phyloP scores from a whole-genome alignment of 768 basidiomycete genomes.

The Chalciporus chontae region DNA sequence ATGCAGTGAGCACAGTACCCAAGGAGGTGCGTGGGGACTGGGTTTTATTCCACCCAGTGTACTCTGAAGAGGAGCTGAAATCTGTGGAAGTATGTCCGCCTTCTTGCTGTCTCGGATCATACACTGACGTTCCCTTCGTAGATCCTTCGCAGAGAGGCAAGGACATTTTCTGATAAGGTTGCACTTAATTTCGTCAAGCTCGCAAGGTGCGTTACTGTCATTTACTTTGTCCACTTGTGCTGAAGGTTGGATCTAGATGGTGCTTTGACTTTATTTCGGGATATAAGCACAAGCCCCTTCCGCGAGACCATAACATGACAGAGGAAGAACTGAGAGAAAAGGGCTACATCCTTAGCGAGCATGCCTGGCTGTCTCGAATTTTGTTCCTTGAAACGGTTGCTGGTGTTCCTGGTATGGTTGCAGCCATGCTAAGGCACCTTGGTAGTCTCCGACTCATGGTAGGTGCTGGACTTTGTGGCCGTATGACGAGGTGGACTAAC shows the following conservation, averaged over 20 bases:
- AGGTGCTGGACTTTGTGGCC: slow-evolving; percentile 18
- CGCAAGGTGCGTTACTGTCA: slow-evolving; percentile 35
- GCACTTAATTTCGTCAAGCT: slow-evolving; percentile 62
- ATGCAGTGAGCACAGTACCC: slow-evolving; percentile 52
- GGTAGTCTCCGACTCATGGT: slow-evolving; percentile 87
- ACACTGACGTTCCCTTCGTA: slow-evolving; percentile 23
- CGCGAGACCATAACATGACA: slow-evolving; percentile 59
- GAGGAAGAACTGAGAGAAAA: slow-evolving; percentile 69
- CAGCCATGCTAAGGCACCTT: slow-evolving; percentile 82
- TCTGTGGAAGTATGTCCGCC: slow-evolving; percentile 56
- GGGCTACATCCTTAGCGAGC: slow-evolving; percentile 70
- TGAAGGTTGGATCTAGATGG: slow-evolving; percentile 35
- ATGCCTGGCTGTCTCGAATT: slow-evolving; percentile 71
- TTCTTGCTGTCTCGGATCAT: background rate
- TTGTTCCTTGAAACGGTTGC: slow-evolving; percentile 86
- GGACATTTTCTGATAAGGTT: slow-evolving; percentile 68
- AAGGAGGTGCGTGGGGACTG: slow-evolving; percentile 69
- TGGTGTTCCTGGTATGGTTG: slow-evolving; percentile 97
- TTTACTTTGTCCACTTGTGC: slow-evolving; percentile 1
- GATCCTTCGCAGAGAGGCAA: slow-evolving; percentile 69
- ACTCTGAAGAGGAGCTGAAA: slow-evolving; percentile 67
- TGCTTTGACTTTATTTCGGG: slow-evolving; percentile 83
- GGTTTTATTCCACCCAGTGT: slow-evolving; percentile 94
- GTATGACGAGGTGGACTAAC: slow-evolving; percentile 5
- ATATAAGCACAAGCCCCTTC: slow-evolving; percentile 74